Conservation (phyloP, 345 rosid species). For the Boechera divaricarpa region DNA sequence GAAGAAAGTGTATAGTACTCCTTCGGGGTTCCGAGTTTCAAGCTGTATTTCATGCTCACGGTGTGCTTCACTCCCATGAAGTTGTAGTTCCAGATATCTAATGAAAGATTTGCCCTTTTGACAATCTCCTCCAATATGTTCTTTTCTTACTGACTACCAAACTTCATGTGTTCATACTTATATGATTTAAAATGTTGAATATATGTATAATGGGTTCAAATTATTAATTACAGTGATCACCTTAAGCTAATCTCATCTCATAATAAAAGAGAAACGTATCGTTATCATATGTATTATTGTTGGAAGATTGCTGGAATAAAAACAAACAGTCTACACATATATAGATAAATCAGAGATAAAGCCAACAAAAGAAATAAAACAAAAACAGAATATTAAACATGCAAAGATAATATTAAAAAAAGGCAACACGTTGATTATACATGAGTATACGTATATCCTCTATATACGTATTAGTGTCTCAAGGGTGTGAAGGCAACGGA, state of each 20-base stretch:
- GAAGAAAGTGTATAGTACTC: no score
- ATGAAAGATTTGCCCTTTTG: neutral
- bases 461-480: conserved; percentile 23
- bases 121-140: neutral
- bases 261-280: neutral
- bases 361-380: neutral
- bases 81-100: neutral
- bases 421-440: conserved; percentile 19
- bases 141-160: no score
- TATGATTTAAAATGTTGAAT: no score
- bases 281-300: conserved; percentile 28
- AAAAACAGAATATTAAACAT: conserved; percentile 23
- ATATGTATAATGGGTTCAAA: neutral
- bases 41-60: no score
- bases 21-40: no score
- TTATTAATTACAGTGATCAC: neutral
- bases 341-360: conserved; percentile 15
- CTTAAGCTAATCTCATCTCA: neutral
- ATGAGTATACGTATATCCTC: conserved; percentile 13
- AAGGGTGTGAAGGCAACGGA: conserved; percentile 50
- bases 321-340: conserved; percentile 31
- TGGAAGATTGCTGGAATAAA: neutral
- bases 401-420: conserved; percentile 9
- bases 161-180: no score
- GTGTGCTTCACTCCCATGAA: no score